Evolutionary conservation across 2,329 filamentous ascomycete genomes (phyloP), one percentile per base, ranked within the genome.

Genomic region (Apiospora arundinis): DNA sequence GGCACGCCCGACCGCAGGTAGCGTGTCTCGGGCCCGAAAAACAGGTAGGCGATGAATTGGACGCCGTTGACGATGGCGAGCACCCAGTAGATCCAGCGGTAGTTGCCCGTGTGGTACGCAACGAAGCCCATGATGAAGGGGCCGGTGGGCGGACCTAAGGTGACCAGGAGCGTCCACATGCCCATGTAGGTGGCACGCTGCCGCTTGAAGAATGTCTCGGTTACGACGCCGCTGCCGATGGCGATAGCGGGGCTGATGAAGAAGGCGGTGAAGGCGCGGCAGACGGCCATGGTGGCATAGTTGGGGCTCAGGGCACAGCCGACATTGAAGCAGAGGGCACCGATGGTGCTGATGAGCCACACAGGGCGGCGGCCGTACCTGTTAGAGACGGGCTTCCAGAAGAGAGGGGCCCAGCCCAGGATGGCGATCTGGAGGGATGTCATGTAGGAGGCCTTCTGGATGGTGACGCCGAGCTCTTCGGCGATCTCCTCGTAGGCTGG

Each of bases 1-100:
- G 75, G 49, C 23, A 79, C 79, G 23, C 82, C 80, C 7, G 83
- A 82, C 21, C 71, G 71, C 16, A 87, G 78, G 77, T 89, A 90
- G 40, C 85, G 84, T 1, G 88, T 89, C 76, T 91, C 89, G 0
- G 85, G 85, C 1, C 85, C 85, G 32, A 89, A 74, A 77, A 90
- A 86, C 70, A 90, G 76, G 76, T 90, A 90, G 25, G 87, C 76
- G 68, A 90, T 77, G 73, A 91, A 84, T 74, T 91, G 88, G 7
- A 83, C 84, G 67, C 82, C 87, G 71, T 91, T 90, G 75, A 87
- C 84, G 52, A 90, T 90, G 1, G 87, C 86, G 28, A 90, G 79
- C 28, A 86, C 83, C 83, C 85, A 90, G 77, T 87, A 90, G 37
- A 90, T 89, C 88, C 88, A 90, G 21, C 85, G 82, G 70, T 87